Evolutionary conservation across 2,329 filamentous ascomycete species (phyloP).

Genomic region (Colletotrichum sp.): DNA sequence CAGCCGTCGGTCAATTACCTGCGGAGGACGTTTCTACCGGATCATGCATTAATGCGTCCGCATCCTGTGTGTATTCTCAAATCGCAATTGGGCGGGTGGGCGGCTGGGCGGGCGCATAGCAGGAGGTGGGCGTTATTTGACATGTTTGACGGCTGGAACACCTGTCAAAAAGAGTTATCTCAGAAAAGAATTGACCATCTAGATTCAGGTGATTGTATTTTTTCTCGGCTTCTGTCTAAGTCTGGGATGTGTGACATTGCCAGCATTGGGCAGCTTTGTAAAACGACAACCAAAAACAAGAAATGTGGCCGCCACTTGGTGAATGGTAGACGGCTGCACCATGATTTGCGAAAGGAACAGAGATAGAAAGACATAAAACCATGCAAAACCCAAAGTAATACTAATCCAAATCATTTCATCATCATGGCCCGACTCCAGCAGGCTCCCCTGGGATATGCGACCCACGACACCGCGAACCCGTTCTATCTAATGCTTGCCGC

Average conservation of each 20-base stretch:
- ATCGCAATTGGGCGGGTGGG: background rate
- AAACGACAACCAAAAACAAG: background rate
- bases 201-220: background rate
- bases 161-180: background rate
- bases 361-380: background rate
- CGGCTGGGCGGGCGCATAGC: background rate
- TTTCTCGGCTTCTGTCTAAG: background rate
- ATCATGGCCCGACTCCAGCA: slow-evolving; percentile 16
- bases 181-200: background rate
- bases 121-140: background rate
- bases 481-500: slow-evolving; percentile 9
- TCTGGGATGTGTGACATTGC: background rate
- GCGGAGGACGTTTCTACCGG: background rate
- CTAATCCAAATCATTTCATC: slow-evolving; percentile 3
- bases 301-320: background rate
- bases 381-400: background rate
- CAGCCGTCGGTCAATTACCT: background rate
- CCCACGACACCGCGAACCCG: background rate
- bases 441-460: slow-evolving; percentile 8
- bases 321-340: background rate
- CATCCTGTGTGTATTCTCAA: background rate
- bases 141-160: background rate
- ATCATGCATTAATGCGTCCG: slow-evolving; percentile 12
- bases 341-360: background rate
- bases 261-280: background rate